Evolutionary conservation across 805 yeast genomes (phyloP).

Genomic region (Barnettozyma vustinii): DNA sequence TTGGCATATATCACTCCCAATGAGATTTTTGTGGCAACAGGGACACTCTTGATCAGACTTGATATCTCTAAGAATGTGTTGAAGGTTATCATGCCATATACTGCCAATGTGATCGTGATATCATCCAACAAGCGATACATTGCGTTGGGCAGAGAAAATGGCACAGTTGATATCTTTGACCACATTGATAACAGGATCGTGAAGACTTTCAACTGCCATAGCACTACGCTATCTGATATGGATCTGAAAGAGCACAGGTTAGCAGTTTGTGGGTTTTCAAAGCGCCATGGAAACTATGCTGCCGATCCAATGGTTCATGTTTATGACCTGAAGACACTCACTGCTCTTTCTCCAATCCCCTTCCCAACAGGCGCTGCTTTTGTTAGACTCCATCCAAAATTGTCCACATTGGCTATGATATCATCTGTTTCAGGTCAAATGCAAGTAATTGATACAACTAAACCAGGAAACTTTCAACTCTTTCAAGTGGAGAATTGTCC

Average conservation of each 20-base stretch:
- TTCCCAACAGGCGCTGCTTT: constrained; percentile 87
- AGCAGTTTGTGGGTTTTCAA: constrained; percentile 77
- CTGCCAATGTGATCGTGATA: constrained; percentile 41
- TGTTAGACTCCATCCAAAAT: constrained; percentile 79
- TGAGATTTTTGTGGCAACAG: constrained; percentile 42
- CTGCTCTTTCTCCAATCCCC: constrained; percentile 71
- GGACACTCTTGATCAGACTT: constrained; percentile 34
- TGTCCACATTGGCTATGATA: constrained; percentile 70
- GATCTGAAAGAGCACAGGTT: constrained; percentile 61
- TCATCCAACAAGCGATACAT: constrained; percentile 48
- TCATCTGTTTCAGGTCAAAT: constrained; percentile 77
- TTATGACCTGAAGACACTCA: constrained; percentile 70
- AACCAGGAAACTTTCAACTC: constrained; percentile 61
- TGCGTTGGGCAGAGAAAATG: constrained; percentile 54
- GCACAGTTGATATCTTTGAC: constrained; percentile 60
- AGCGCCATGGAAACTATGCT: constrained; percentile 50
- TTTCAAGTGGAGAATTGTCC: constrained; percentile 59
- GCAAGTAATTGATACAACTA: constrained; percentile 77
- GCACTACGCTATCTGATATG: constrained; percentile 56
- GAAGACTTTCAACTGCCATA: constrained; percentile 53
- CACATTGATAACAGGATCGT: constrained; percentile 43
- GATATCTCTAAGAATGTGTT: constrained; percentile 37
- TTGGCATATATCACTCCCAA: constrained; percentile 30
- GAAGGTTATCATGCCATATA: constrained; percentile 35
- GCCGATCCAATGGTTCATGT: constrained; percentile 81